Base-by-base conservation (phyloP, 768 basidiomycete genomes). In the Podaxis sp. region DNA sequence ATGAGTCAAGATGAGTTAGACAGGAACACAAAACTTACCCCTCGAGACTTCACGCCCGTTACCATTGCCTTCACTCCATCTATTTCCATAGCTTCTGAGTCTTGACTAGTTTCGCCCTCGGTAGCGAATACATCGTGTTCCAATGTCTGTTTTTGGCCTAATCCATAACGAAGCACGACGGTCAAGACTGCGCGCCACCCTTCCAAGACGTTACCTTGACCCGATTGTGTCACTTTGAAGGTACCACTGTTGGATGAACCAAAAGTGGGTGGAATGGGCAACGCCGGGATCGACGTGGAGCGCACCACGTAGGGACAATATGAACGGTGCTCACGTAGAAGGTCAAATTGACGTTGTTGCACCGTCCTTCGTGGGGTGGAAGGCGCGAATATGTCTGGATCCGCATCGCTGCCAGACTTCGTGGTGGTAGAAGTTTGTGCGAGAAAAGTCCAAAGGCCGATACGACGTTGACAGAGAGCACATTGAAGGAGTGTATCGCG, bases 221-320 rank as follows among this genome's bases (percentile, higher is more conserved):
- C 70, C 7, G 48, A 17, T 38, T 46, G 54, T 20, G 66, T 46
- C 12, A 67, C 50, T 28, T 58, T 65, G 12, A 59, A 56, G 17
- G 56, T 33, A 56, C 33, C 65, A 64, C 13, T 48, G 33, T 12
- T 38, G 26, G 63, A 22, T 28, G 53, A 26, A 13, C 69, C 65
- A 20, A 74, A 66, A 4, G 67, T 62, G 0, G 71, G 65, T 41
- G 76, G 75, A 20, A 77, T 70, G 11, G 85, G 81, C 8, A 86
- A 72, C 2, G 85, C 82, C 3, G 89, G 88, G 11, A 91, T 77
- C 2, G 78, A 69, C 2, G 88, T 91, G 6, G 89, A 90, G 13
- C 83, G 82, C 38, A 88, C 86, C 30, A 91, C 83, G 65, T 92
- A 94, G n/a, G 92, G 92, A 66, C 93, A 94, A 67, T 90, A 92